Evolutionary conservation across 2,329 filamentous ascomycete genomes (phyloP).

Genomic region (Microdochium trichocladiopsis): DNA sequence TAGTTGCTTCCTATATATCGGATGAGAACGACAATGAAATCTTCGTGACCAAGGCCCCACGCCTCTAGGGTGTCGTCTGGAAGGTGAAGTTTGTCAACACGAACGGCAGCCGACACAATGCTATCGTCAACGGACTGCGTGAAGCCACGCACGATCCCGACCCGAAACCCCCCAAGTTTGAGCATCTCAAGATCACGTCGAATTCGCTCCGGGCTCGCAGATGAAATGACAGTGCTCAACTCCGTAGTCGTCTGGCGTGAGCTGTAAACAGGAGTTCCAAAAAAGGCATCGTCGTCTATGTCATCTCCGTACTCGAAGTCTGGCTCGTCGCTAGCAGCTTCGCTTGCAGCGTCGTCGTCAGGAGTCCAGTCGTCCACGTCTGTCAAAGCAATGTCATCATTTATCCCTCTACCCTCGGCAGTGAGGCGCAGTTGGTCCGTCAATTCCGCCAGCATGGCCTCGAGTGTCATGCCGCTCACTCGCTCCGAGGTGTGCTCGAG

Average conservation of each 20-base stretch:
- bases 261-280: slow-evolving; percentile 15
- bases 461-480: slow-evolving; percentile 11
- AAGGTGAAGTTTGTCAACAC: slow-evolving; percentile 62
- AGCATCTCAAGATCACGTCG: slow-evolving; percentile 53
- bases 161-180: slow-evolving; percentile 60
- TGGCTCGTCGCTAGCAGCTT: slow-evolving; percentile 12
- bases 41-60: slow-evolving; percentile 60
- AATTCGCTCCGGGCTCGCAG: slow-evolving; percentile 33
- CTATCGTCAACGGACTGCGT: slow-evolving; percentile 28
- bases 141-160: slow-evolving; percentile 54
- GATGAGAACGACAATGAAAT: slow-evolving; percentile 71
- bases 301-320: slow-evolving; percentile 23
- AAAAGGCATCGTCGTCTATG: slow-evolving; percentile 23
- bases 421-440: slow-evolving; percentile 18
- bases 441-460: slow-evolving; percentile 15
- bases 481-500: slow-evolving; percentile 12
- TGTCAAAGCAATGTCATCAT: slow-evolving; percentile 21
- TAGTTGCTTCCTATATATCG: slow-evolving; percentile 56
- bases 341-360: slow-evolving; percentile 7
- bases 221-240: too few species aligned
- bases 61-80: slow-evolving; percentile 69
- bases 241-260: slow-evolving; percentile 2
- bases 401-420: slow-evolving; percentile 17
- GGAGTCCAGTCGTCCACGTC: slow-evolving; percentile 9
- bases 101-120: slow-evolving; percentile 61